Base-by-base conservation (phyloP, 2,329 filamentous ascomycete genomes). In the Scedosporium minutisporum region DNA sequence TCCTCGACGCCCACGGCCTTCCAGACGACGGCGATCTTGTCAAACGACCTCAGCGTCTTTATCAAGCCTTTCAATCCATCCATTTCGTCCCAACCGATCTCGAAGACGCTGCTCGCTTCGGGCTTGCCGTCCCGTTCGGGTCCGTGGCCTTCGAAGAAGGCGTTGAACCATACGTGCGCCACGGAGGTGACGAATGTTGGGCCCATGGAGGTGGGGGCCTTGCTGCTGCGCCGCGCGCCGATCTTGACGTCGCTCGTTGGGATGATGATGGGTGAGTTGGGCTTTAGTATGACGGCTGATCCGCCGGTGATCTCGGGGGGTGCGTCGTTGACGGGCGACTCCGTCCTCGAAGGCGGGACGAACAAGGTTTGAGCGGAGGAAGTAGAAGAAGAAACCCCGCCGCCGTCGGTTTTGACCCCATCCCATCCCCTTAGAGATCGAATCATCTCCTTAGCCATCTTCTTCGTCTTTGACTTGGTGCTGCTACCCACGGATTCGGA, bases 91-190 rank as follows among this genome's bases (percentile, higher is more conserved):
- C 83, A 86, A 1, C 80, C 80, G 29, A 86, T 81, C 63, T 77
- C 74, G 59, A 86, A 86, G 3, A 85, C 77, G 10, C 83, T 93
- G 9, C 82, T 89, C 53, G 87, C 82, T 58, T 89, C 82, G 0
- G 90, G 80, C 16, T 79, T 76, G 25, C 89, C 90, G 29, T 77
- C 74, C 51, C 86, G 80, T 69, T 92, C 89, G 0, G 88, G 87
- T 0, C 89, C 89, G 21, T 84, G 78, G 55, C 93, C 92, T 75
- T 97, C 95, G 69, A 97, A 97, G 74, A 87, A 97, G 1, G 87
- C 80, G 70, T 99, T 99, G 79, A 97, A 96, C 95, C 95, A 99
- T 16, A 96, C 90, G 70, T 97, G 93, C 0, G 93, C 93, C 9
- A 97, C 87, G 0, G 93, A 87, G 0, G 93, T 96, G 3, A 97